Evolutionary conservation across 2,329 filamentous ascomycete genomes (phyloP).

Genomic region (Epichloe gansuensis): DNA sequence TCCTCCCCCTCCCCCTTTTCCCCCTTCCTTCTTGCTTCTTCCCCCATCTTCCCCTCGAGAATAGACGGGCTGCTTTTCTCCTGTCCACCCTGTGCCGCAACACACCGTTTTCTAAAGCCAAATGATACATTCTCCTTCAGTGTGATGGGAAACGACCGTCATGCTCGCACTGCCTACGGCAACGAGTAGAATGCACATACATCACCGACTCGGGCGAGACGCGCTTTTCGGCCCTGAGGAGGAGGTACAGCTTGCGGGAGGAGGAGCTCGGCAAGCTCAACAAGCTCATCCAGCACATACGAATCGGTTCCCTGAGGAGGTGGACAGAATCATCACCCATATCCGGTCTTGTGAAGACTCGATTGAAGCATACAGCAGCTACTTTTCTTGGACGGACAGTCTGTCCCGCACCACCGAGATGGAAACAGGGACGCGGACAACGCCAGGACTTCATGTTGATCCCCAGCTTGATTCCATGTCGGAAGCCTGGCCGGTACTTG

Average conservation of each 20-base stretch:
- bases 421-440: not conserved
- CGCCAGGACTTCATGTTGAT: not conserved
- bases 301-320: not conserved
- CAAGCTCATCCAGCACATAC: not conserved
- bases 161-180: conserved; percentile 2
- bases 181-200: not conserved
- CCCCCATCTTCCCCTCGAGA: too few relatives aligned
- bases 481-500: not conserved
- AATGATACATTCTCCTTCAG: not conserved
- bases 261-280: conserved; percentile 1
- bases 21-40: not conserved
- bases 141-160: conserved; percentile 3
- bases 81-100: too few relatives aligned
- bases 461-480: not conserved
- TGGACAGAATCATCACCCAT: not conserved
- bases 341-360: not conserved
- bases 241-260: not conserved
- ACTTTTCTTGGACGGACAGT: not conserved
- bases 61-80: too few relatives aligned
- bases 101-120: not conserved
- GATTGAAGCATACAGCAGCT: not conserved
- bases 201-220: conserved; percentile 2
- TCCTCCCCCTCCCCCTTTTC: not conserved
- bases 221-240: conserved; percentile 1
- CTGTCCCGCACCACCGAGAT: not conserved